Conservation (phyloP, 2,329 filamentous ascomycete species). For the Talaromyces piceae region DNA sequence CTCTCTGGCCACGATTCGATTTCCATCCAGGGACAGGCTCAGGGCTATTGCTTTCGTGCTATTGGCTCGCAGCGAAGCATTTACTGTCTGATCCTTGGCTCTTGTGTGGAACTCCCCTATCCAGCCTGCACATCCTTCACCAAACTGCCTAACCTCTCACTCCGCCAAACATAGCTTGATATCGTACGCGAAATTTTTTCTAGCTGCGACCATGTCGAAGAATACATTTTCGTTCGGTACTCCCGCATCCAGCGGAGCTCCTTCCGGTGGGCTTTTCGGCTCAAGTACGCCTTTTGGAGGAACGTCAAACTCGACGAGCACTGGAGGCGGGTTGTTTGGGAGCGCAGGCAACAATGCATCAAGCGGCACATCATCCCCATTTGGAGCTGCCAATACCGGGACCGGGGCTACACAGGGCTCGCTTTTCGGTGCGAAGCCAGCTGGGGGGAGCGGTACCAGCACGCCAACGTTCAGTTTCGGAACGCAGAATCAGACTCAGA, state of each 20-base stretch:
- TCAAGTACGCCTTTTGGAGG: conserved; percentile 25
- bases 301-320: conserved; percentile 21
- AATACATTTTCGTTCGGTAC: conserved; percentile 33
- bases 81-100: neutral
- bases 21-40: neutral
- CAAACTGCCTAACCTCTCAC: neutral
- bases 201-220: conserved; percentile 22
- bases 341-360: conserved; percentile 26
- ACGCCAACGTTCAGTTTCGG: conserved; percentile 29
- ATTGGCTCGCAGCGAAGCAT: neutral
- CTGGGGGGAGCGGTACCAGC: conserved; percentile 15
- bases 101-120: neutral
- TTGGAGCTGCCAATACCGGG: conserved; percentile 24
- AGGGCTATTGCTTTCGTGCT: neutral
- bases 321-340: conserved; percentile 34
- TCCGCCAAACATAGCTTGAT: neutral
- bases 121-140: neutral
- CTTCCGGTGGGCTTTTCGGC: conserved; percentile 28
- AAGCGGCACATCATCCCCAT: conserved; percentile 24
- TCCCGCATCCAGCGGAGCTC: conserved; percentile 27
- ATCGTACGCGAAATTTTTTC: neutral
- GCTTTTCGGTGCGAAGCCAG: conserved; percentile 21
- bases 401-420: conserved; percentile 17
- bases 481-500: conserved; percentile 15
- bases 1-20: neutral